Percentiles rank a stretch among this genome's conserved stretches.
These are phyloP conservation scores for Melocanna baccifera DNA, from an alignment of 176 grass and related monocot genomes.

Conservation along the genomic window DNA sequence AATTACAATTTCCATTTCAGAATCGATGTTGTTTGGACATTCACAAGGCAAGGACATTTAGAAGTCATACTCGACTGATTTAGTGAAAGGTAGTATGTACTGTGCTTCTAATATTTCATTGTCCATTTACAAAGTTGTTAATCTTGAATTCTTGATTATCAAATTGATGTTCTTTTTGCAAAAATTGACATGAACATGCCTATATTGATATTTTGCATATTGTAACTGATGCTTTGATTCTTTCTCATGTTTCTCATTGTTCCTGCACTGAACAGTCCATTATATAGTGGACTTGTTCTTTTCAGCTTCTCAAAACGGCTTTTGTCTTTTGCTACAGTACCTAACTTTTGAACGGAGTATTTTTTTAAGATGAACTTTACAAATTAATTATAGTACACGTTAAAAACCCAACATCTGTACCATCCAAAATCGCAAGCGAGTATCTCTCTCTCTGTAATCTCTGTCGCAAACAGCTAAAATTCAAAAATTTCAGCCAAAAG, in stretches of 20 bases:
- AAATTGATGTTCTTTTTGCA: not conserved
- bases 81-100: conserved; percentile 63
- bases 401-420: no score
- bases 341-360: no score
- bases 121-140: not conserved
- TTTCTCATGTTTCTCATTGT: not conserved
- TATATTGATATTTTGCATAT: not conserved
- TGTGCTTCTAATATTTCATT: not conserved
- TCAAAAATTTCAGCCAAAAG: no score
- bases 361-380: no score
- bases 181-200: not conserved
- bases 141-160: conserved; percentile 15
- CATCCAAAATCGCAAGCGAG: no score
- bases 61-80: conserved; percentile 52
- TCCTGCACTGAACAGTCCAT: not conserved
- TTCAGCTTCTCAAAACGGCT: no score
- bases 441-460: no score
- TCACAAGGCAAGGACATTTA: no score
- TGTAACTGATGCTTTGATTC: not conserved
- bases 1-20: not conserved
- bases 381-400: no score
- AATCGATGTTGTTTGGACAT: not conserved
- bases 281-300: no score
- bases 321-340: no score
- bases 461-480: no score